Base-by-base conservation (phyloP, 2,329 filamentous ascomycete genomes). In the Aspergillus fischeri region DNA sequence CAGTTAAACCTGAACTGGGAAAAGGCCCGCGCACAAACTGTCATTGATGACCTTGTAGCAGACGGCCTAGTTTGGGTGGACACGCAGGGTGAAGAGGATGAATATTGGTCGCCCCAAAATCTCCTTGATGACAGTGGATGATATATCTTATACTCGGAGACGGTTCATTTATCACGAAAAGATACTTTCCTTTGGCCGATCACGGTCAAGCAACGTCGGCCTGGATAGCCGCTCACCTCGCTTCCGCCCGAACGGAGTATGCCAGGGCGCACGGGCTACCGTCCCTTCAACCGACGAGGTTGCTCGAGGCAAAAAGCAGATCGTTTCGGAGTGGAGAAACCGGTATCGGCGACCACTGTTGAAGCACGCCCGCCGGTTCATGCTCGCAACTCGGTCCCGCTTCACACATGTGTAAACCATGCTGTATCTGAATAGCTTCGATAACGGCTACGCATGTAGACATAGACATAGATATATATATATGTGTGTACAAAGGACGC, bases 31-130 rank as follows among this genome's bases (percentile, higher is more conserved):
- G 90, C 91, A n/a, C 83, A 89, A 70, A 96, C 94, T 0, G 92
- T 93, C 1, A 83, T 97, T 52, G 91, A 97, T 60, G 94, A 99
- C 73, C 78, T 99, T 35, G 81, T 97, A 52, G 86, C 88, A 0
- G 91, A 95, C 67, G 91, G 92, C 53, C 84, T 99, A 79, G 85
- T 99, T 14, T 99, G 94, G 94, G 86, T 97, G 5, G 94, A 99
- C 74, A 86, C 85, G 63, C 92, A 97, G 76, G 86, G 81, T 35
- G 81, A 84, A 8, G 93, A 97, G 77, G 92, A 87, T 74, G 92
- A 97, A 75, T 99, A 97, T 68, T 99, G 94, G 94, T 80, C 78
- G 27, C 78, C 78, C 8, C 77, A 79, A 58, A 74, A 74, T 52
- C 63, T 79, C 14, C 63, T 79, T 11, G 75, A 73, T 59, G 75